Conservation (phyloP, 192 early-diverging fungal genomes). For the Linnemannia elongata region DNA sequence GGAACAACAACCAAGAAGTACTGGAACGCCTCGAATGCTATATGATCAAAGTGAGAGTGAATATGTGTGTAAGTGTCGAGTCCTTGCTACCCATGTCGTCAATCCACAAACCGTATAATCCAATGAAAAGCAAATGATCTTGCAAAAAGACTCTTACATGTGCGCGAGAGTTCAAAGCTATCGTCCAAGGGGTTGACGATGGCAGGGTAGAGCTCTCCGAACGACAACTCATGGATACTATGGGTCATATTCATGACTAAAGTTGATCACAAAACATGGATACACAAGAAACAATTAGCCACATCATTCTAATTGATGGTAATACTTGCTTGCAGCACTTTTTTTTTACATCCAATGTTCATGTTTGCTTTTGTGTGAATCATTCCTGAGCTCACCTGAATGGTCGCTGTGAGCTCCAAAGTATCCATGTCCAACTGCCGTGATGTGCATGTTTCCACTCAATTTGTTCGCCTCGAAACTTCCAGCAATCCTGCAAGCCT, state of each 20-base stretch:
- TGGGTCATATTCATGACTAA: slow-evolving; percentile 95
- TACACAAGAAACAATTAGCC: background rate
- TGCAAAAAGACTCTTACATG: slow-evolving; percentile 50
- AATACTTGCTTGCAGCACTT: background rate
- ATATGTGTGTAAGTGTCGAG: background rate
- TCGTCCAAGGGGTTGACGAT: slow-evolving; percentile 91
- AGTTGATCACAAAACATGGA: background rate
- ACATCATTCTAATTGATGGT: background rate
- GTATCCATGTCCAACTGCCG: slow-evolving; percentile 92
- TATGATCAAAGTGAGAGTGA: background rate
- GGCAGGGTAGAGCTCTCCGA: slow-evolving; percentile 87
- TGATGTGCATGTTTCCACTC: slow-evolving; percentile 92
- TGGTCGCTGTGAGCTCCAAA: slow-evolving; percentile 75
- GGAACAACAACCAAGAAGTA: slow-evolving; percentile 91
- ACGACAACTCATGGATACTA: slow-evolving; percentile 91
- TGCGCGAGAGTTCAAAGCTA: slow-evolving; percentile 74
- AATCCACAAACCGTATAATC: background rate
- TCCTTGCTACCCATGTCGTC: background rate
- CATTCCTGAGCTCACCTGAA: slow-evolving; percentile 59
- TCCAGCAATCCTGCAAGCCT: slow-evolving; percentile 84
- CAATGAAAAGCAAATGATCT: background rate
- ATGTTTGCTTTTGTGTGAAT: background rate
- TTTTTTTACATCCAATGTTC: background rate
- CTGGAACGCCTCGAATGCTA: slow-evolving; percentile 83
- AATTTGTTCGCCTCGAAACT: slow-evolving; percentile 84